Base-by-base conservation (phyloP, 345 rosid species). In the Heritiera littoralis region DNA sequence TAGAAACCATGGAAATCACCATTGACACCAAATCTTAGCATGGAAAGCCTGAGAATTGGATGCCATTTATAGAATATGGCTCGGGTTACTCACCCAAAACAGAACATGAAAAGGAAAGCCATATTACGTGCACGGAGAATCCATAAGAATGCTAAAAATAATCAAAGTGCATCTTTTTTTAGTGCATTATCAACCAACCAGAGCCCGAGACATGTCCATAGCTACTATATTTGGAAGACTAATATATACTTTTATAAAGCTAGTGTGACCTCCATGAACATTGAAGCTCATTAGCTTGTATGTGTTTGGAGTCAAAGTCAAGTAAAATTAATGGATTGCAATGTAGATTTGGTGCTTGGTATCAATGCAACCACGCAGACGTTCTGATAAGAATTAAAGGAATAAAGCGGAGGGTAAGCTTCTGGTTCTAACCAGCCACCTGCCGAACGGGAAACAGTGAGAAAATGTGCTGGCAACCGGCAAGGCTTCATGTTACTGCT, bases 41-140 rank as follows among this genome's bases (percentile, higher is more conserved):
- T 14, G 84, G 65, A 66, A n/a, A 59, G 40, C 56, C 52, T 23
- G 48, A 32, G 79, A 71, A 66, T 32, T 66, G 10, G 38, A 17
- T 45, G 46, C 56, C 66, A 70, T 84, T 83, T 83, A 85, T 80
- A 67, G 41, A 49, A 49, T 30, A 23, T 4, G 17, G 14, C 54
- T 11, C 0, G 20, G 41, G 10, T 12, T 69, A 28, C 38, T 28
- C 3, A 52, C 13, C 43, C n/a, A 11, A 30, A 40, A 55, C 9
- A 17, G 41, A 38, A 5, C 52, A 15, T 58, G 32, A 41, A 74
- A 12, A 51, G 3, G 3, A 17, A 51, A 74, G 56, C 17, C 7
- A 66, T 66, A 9, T 63, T 32, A 63, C 14, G n/a, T 2, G 10
- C 5, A 13, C 30, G 51, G 13, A 67, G 28, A 45, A 68, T 41